Percentiles rank a stretch among this genome's conserved stretches.
Conservation (phyloP, 305 asterid genomes). For the Fraxinus sp. region DNA sequence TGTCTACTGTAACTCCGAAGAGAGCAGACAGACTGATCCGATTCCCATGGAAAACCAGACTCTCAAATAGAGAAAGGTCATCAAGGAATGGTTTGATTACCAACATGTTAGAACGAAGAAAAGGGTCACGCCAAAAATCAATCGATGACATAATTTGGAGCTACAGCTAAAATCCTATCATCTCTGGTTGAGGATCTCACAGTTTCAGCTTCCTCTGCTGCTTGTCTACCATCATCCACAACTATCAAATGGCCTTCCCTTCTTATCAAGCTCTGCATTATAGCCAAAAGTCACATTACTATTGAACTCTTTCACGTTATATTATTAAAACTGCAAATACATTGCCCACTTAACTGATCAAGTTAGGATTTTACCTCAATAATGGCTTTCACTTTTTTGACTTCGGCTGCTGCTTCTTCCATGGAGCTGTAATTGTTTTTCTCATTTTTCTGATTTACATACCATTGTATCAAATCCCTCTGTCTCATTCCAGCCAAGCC, state of each 20-base stretch:
- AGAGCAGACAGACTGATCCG: not conserved
- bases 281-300: not conserved
- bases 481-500: constrained; percentile 85
- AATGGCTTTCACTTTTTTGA: constrained; percentile 74
- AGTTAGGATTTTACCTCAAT: constrained; percentile 59
- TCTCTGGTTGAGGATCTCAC: constrained; percentile 57
- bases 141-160: constrained; percentile 78
- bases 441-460: constrained; percentile 70
- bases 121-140: constrained; percentile 20
- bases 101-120: not conserved
- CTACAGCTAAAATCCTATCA: constrained; percentile 78
- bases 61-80: not conserved
- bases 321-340: not conserved
- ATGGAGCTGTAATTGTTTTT: constrained; percentile 56
- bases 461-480: constrained; percentile 87
- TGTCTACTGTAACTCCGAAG: not conserved
- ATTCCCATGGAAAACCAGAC: not conserved
- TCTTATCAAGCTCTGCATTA: constrained; percentile 71
- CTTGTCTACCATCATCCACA: constrained; percentile 73
- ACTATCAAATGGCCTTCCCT: constrained; percentile 89
- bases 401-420: constrained; percentile 78
- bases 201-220: constrained; percentile 46
- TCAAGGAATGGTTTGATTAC: not conserved
- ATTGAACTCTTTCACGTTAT: not conserved
- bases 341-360: not conserved